Base-by-base conservation (phyloP, 768 basidiomycete species). In the Jaapia argillacea region DNA sequence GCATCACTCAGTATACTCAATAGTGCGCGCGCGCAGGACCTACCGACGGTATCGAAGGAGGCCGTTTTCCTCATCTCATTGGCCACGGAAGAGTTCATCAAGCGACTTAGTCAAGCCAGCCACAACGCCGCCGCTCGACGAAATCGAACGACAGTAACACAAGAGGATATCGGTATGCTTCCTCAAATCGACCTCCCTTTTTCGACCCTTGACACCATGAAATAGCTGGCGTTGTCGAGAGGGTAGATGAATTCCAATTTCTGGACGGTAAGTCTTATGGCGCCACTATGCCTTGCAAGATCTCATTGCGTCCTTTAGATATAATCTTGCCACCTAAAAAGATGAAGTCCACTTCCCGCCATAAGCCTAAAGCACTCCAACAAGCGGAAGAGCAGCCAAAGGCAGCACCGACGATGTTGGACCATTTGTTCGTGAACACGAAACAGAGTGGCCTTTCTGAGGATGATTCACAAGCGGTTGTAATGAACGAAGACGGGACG, bases 71-170 rank as follows among this genome's bases (percentile, higher is more conserved):
- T 90, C 48, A 81, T 93, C 37, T 78, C 85, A 18, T 64, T 89
- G 22, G 89, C 89, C 4, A 81, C 91, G 44, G 91, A 94, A 61
- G 83, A 89, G 58, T 93, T 94, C 50, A 81, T 93, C 42, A 79
- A 76, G 58, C 72, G 79, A 40, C 63, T 93, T 23, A 71, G 75
- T 24, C 76, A 82, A 44, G 82, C 85, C 4, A 76, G 74, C n/a
- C 79, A 85, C 49, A 71, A 66, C 42, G 71, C 78, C 12, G 86
- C 90, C 4, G 70, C 74, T 45, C 65, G 75, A 42, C 87, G 91
- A 48, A 81, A 77, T 50, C 66, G 90, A 47, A 59, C 75, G 23
- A 90, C 79, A 0, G 74, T 92, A 14, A 85, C 87, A 56, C 74
- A 85, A 50, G 77, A 73, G 48, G 90, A 94, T 58, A 62, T 92